Base-by-base conservation (phyloP, 2,329 filamentous ascomycete genomes). In the Bimuria novae-zelandiae region DNA sequence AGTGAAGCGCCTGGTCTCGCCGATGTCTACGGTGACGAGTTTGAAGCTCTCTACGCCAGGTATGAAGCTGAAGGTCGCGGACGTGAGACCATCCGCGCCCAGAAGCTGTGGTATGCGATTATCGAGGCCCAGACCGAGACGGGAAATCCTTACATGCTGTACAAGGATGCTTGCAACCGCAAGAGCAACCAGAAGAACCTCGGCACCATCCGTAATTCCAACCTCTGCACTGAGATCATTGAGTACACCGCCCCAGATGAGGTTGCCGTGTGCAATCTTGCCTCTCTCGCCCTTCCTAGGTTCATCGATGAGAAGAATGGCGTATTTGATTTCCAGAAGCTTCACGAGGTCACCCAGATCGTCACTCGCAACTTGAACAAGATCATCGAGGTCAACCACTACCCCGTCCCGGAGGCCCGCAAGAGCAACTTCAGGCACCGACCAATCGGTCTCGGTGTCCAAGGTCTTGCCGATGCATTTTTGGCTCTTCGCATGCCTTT, bases 111-210 rank as follows among this genome's bases (percentile, higher is more conserved):
- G 94, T 97, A 97, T 74, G 92, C 93, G 63, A 96, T 99, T 62
- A 85, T 99, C 42, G 94, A 99, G 80, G 90, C 94, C 44, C 94
- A 99, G 81, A 97, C 93, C 29, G 94, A 99, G 85, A 99, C 94
- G 40, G 94, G 94, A 66, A 97, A 96, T 78, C 94, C 94, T 43
- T 99, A 96, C 80, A 99, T 99, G 91, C 87, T 97, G 55, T 99
- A 99, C 87, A 99, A 99, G 84, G 94, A 99, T 78, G 84, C 88
- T 70, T 93, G 89, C 86, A 99, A 99, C 85, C 87, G 87, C 76
- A 99, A 99, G 89, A 97, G 92, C 83, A 99, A 99, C 85, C 94
- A 99, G 82, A 97, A 99, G 88, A 99, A 99, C 79, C 84, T 99
- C 27, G 94, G 94, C 62, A 97, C 92, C 58, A 99, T 99, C 68